phyloP scores from a whole-genome alignment of 1,139 yeast genomes.

The Chernovozyma aurita region DNA sequence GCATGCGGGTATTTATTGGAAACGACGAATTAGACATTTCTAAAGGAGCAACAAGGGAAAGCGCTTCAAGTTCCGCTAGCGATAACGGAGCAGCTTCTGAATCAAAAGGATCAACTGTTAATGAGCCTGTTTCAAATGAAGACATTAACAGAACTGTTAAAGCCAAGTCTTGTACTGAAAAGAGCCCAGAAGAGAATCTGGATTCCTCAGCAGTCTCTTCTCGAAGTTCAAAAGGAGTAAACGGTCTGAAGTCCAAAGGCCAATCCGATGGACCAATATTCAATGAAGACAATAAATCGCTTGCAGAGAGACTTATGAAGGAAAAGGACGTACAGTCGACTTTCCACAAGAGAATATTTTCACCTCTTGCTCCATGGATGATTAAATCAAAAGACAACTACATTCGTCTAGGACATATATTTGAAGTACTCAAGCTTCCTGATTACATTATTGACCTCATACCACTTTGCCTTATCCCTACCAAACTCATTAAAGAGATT shows the following conservation, averaged over 20 bases:
- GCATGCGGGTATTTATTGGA: conserved; percentile 66
- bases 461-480: conserved; percentile 70
- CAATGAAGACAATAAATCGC: conserved; percentile 57
- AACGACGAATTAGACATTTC: conserved; percentile 69
- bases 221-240: neutral
- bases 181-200: no score
- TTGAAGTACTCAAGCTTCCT: conserved; percentile 70
- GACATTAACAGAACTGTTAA: neutral
- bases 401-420: conserved; percentile 56
- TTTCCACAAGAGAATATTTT: conserved; percentile 56
- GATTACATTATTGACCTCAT: conserved; percentile 66
- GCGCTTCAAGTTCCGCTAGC: neutral
- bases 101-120: neutral
- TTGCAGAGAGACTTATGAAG: conserved; percentile 82
- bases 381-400: conserved; percentile 74
- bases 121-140: neutral
- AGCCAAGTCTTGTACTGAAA: no score
- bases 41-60: conserved; percentile 17
- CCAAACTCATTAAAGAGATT: conserved; percentile 75
- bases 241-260: neutral
- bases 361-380: conserved; percentile 66
- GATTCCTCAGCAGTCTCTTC: neutral
- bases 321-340: conserved; percentile 77
- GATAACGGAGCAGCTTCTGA: neutral
- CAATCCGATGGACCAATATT: neutral